Evolutionary conservation across 2,329 filamentous ascomycete genomes (phyloP).

Genomic region (Monilinia laxa): DNA sequence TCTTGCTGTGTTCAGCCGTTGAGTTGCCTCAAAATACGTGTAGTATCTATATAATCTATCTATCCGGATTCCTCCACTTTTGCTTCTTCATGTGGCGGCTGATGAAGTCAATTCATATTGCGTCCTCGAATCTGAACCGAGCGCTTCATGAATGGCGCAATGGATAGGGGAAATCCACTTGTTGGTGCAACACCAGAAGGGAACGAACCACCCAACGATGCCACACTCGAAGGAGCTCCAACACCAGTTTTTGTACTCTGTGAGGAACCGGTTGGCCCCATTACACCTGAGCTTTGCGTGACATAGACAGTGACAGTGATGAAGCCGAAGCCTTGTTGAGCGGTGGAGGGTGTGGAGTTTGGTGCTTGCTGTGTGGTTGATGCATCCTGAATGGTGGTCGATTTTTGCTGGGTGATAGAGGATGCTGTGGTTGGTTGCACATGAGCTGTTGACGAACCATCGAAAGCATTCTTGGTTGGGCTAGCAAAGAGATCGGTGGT

Average conservation of each 20-base stretch:
- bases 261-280: neutral
- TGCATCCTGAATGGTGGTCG: neutral
- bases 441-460: constrained; percentile 9
- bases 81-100: too few species aligned
- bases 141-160: constrained; percentile 17
- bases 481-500: constrained; percentile 19
- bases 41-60: neutral
- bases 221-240: neutral
- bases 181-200: neutral
- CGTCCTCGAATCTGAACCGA: constrained; percentile 13
- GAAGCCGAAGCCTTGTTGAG: constrained; percentile 2
- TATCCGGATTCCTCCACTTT: neutral
- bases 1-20: neutral
- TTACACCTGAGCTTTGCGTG: neutral
- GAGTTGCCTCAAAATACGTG: constrained; percentile 9
- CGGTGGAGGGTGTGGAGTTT: neutral
- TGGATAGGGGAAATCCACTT: neutral
- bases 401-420: constrained; percentile 1
- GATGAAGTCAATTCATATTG: constrained; percentile 2
- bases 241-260: neutral
- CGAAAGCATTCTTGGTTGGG: neutral
- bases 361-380: constrained; percentile 1
- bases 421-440: constrained; percentile 1
- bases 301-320: neutral
- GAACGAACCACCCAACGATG: neutral